Conservation (phyloP, 306 rosid genomes). For the Canavalia gladiata region DNA sequence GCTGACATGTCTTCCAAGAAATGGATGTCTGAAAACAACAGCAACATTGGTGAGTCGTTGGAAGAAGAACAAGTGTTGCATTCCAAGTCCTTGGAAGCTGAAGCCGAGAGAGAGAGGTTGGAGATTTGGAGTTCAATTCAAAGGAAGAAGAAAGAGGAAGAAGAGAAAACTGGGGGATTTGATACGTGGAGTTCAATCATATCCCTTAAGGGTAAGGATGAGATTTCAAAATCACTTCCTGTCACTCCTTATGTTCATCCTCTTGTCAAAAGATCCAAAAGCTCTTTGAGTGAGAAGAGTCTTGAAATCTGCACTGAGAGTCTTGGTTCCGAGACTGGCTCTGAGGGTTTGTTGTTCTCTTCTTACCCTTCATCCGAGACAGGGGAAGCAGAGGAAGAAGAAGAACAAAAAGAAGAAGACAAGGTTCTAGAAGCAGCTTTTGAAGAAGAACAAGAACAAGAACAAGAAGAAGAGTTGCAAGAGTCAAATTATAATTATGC, state of each 20-base stretch:
- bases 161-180: conserved; percentile 44
- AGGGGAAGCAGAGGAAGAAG: conserved; percentile 46
- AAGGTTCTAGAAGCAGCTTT: neutral
- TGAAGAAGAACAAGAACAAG: neutral
- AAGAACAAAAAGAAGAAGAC: conserved; percentile 22
- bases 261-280: conserved; percentile 69
- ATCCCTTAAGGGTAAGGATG: conserved; percentile 54
- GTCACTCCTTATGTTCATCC: conserved; percentile 80
- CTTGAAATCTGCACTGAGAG: conserved; percentile 87
- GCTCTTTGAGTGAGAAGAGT: conserved; percentile 68
- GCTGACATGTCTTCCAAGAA: conserved; percentile 93
- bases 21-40: conserved; percentile 72
- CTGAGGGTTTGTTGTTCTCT: conserved; percentile 73
- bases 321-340: conserved; percentile 97
- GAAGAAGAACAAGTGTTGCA: conserved; percentile 49
- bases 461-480: conserved; percentile 37
- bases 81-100: conserved; percentile 22
- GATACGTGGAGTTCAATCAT: conserved; percentile 73
- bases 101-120: conserved; percentile 51
- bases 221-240: conserved; percentile 51
- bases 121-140: conserved; percentile 66
- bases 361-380: conserved; percentile 61
- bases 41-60: conserved; percentile 64
- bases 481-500: conserved; percentile 47
- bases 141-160: conserved; percentile 48